Evolutionary conservation across 2,329 filamentous ascomycete genomes (phyloP), one percentile per base, ranked within the genome.

Genomic region (Aspergillus hiratsukae): DNA sequence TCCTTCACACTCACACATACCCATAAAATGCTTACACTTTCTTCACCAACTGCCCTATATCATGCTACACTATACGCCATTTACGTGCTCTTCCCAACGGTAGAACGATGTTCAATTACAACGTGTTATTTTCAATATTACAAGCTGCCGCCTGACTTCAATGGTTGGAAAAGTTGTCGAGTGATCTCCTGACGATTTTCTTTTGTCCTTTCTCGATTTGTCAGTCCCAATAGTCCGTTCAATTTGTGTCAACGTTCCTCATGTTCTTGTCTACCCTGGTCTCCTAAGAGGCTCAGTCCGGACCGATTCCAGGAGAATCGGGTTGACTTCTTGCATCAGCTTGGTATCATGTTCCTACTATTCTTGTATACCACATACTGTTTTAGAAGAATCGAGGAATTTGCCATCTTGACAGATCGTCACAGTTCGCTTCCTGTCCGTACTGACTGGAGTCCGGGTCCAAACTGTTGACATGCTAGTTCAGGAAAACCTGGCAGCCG

Each of bases 91-190:
- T 49, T 53, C 41, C 41, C 51, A 59, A 62, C 59, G 63, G 68
- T 65, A 65, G 59, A 71, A 66, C 57, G 66, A 62, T 68, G 58
- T 69, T 61, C 57, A 65, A 61, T 61, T 64, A 62, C 60, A 61
- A 53, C 58, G 58, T 61, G 60, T 61, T 63, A 31, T 63, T 55
- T 58, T 60, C 52, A 59, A 55, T 49, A 55, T 54, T 53, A 52
- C 31, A 19, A 43, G 27, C 46, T 54, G 19, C 51, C 54, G 48
- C 46, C 48, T 55, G 55, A 56, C 37, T 31, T 31, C 37, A 48
- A 61, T 58, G 58, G 63, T 58, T 59, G 59, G 57, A 63, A 64
- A 64, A 62, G 56, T 60, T 46, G 14, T 46, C 43, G 21, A 46
- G 23, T 19, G 21, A 10, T 43, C n/a, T 43, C 21, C 40, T 23